Percentiles rank a stretch among this genome's conserved stretches.
Conservation (phyloP, 1,284 basidiomycete genomes). For the Amylostereum chailletii region DNA sequence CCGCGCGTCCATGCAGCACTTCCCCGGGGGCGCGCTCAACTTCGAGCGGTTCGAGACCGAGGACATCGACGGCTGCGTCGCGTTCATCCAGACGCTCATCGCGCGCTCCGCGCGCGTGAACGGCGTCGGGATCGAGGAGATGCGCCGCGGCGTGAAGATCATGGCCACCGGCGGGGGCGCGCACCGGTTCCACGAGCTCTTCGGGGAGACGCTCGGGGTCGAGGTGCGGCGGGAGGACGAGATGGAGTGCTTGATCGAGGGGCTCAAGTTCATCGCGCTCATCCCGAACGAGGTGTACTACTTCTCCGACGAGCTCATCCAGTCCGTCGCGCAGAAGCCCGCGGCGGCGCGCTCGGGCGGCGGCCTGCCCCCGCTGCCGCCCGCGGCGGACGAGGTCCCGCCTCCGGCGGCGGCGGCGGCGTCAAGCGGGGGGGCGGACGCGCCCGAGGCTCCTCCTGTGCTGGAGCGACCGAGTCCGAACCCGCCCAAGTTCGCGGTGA, state of each 20-base stretch:
- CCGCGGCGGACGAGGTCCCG: no score
- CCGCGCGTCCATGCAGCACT: conserved; percentile 65
- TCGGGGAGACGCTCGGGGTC: conserved; percentile 71
- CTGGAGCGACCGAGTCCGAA: conserved; percentile 88
- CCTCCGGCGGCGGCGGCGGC: conserved; percentile 21
- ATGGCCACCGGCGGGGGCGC: conserved; percentile 98
- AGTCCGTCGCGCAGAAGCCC: conserved; percentile 62
- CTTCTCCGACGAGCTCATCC: conserved; percentile 96
- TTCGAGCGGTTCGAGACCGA: conserved; percentile 97
- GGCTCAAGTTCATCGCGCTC: conserved; percentile 92
- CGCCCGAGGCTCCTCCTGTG: conserved; percentile 15
- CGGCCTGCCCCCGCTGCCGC: no score
- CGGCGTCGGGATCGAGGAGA: conserved; percentile 81
- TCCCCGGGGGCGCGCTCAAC: conserved; percentile 95
- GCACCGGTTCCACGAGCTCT: conserved; percentile 86
- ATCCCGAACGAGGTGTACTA: conserved; percentile 98
- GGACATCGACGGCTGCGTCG: conserved; percentile 79
- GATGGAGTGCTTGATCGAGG: conserved; percentile 98
- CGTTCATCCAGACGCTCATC: conserved; percentile 86
- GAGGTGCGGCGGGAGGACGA: conserved; percentile 91
- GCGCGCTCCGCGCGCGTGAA: conserved; percentile 83
- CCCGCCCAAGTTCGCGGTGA: conserved; percentile 85
- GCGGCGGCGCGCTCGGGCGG: no score
- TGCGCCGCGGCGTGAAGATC: conserved; percentile 92
- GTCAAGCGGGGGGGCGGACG: no score